phyloP scores from a whole-genome alignment of 208 protist species.

The Crithidia mellificae region DNA sequence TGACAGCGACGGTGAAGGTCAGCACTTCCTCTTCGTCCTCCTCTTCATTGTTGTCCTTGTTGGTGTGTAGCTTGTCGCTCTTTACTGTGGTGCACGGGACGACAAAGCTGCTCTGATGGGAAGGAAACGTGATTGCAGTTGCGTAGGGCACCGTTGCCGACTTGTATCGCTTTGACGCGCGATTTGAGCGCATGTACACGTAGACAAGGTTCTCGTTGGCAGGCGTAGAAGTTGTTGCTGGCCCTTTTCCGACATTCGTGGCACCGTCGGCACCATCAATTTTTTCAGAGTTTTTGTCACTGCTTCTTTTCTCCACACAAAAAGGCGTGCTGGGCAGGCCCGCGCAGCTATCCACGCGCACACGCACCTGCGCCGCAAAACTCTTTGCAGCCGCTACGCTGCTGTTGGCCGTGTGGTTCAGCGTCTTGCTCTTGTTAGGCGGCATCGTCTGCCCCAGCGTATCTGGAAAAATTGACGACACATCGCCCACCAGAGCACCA shows the following conservation, averaged over 20 bases:
- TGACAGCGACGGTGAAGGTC: slow-evolving; percentile 40
- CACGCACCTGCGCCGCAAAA: not conserved
- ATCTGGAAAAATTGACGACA: not conserved
- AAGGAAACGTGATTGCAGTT: not conserved
- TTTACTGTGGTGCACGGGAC: not conserved
- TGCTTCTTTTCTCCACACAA: not conserved
- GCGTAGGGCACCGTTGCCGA: slow-evolving; percentile 11
- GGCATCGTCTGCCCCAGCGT: slow-evolving; percentile 12
- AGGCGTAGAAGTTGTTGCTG: not conserved
- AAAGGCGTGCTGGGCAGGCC: slow-evolving; percentile 6
- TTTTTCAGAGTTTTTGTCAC: not conserved
- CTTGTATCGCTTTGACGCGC: slow-evolving; percentile 15
- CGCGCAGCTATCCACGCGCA: slow-evolving; percentile 11
- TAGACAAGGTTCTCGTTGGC: not conserved
- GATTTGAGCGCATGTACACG: slow-evolving; percentile 13
- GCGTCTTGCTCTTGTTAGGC: not conserved
- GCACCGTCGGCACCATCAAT: not conserved
- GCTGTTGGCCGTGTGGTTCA: not conserved
- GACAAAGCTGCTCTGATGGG: not conserved
- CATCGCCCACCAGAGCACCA: not conserved
- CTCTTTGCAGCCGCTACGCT: not conserved
- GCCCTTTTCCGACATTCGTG: not conserved
- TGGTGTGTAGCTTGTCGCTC: not conserved
- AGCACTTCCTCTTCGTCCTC: slow-evolving; percentile 20
- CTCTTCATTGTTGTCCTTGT: not conserved